Percentiles rank a stretch among this genome's conserved stretches.
phyloP scores from a whole-genome alignment of 164 flowering plant genomes.

The Magnolia changhungtana region DNA sequence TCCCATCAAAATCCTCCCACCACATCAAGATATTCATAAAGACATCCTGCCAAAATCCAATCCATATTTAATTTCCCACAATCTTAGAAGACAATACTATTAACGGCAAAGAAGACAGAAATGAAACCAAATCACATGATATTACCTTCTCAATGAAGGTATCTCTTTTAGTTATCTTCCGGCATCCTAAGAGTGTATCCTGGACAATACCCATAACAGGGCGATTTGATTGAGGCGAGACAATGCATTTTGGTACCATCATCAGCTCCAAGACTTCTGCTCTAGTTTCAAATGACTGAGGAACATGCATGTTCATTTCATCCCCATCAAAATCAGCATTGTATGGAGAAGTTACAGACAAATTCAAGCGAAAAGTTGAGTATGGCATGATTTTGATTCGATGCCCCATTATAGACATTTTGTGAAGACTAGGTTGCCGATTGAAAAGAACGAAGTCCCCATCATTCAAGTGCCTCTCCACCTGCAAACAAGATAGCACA shows the following conservation, averaged over 20 bases:
- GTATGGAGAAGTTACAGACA: conserved; percentile 96
- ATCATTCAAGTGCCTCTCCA: conserved; percentile 93
- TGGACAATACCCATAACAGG: conserved; percentile 99
- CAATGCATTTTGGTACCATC: conserved; percentile 99
- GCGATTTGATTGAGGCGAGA: conserved; percentile 91
- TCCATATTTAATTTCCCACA: no score
- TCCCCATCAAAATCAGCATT: conserved; percentile 99
- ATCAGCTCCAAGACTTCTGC: conserved; percentile 97
- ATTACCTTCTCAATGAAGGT: conserved; percentile 91
- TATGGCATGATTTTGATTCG: conserved; percentile 99
- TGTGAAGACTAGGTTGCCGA: conserved; percentile 97
- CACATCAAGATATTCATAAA: conserved; percentile 98
- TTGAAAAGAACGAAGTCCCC: conserved; percentile 97
- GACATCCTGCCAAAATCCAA: conserved; percentile 64
- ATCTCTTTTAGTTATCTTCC: conserved; percentile 94
- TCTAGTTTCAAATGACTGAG: conserved; percentile 98
- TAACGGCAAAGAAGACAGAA: neutral
- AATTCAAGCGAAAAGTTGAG: conserved; percentile 89
- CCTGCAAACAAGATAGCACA: conserved; percentile 45
- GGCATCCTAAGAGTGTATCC: conserved; percentile 94
- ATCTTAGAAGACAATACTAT: neutral
- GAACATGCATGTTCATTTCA: conserved; percentile 99
- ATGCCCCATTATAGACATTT: conserved; percentile 99
- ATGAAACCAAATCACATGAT: neutral
- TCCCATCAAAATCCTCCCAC: conserved; percentile 99